Conservation (phyloP, 345 rosid genomes). For the Hibiscus tridactylites region DNA sequence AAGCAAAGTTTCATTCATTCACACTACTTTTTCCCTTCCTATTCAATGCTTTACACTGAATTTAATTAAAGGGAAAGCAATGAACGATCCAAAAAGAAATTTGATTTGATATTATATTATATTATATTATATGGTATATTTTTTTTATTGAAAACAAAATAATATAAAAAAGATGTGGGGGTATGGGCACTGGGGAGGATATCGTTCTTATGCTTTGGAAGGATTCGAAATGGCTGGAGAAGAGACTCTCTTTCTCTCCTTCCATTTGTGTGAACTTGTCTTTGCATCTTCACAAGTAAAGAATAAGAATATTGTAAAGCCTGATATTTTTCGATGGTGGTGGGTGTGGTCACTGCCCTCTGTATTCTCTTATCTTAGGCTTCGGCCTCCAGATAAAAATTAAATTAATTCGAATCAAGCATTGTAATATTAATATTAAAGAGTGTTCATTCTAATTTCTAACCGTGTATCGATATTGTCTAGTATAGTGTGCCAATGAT, state of each 20-base stretch:
- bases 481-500: no score
- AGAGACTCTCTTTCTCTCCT: slow-evolving; percentile 3
- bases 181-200: neutral
- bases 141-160: no score
- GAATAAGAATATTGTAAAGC: slow-evolving; percentile 27
- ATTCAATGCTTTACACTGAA: slow-evolving; percentile 7
- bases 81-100: neutral
- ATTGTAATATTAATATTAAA: no score
- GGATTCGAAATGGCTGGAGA: slow-evolving; percentile 21
- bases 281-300: slow-evolving; percentile 18
- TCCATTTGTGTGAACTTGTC: slow-evolving; percentile 21
- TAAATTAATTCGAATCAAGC: no score
- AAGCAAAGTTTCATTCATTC: slow-evolving; percentile 22
- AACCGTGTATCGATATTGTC: no score
- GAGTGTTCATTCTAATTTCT: no score
- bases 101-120: no score
- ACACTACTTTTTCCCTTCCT: slow-evolving; percentile 19
- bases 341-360: slow-evolving; percentile 9
- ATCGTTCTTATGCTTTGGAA: neutral
- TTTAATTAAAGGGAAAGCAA: slow-evolving; percentile 4
- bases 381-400: neutral
- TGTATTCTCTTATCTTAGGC: slow-evolving; percentile 15
- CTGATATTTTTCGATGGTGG: neutral
- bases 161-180: neutral
- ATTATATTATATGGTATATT: no score